Base-by-base conservation (phyloP, 192 early-diverging fungal genomes). In the Bifiguratus adelaidae region DNA sequence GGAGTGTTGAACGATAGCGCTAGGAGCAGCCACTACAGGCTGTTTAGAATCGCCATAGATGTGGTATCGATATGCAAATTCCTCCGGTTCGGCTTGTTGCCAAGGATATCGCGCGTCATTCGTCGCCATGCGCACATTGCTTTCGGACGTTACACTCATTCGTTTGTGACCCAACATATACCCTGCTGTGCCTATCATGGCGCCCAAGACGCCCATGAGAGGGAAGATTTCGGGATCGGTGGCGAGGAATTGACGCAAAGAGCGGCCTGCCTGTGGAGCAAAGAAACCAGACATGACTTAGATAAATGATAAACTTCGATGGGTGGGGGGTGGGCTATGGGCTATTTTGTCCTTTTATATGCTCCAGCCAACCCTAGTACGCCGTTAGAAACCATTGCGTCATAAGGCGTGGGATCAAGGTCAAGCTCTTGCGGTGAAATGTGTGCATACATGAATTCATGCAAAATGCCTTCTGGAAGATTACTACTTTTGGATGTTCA, bases 211-310 rank as follows among this genome's bases (percentile, higher is more conserved):
- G 18, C 48, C 55, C 2, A 58, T 11, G 28, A 58, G 33, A 9
- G 55, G 55, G 51, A 44, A 58, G 18, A 58, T 27, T 46, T 58
- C 55, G 32, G 47, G 47, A 34, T 58, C 55, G 7, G 51, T 36
- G 0, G 55, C 33, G 9, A 58, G 5, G 24, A 58, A 58, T 11
- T 43, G 38, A 34, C 25, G 44, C 7, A 58, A 2, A n/a, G 27
- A 28, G 12, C 48, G 47, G n/a, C n/a, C n/a, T 15, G 21, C 23
- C 22, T 30, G 44, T 7, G 48, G 24, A 30, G 44, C 44, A 26
- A 45, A 30, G 32, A 45, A 45, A 30, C 44, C 44, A 24, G 44
- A 45, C 44, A 45, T 45, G n/a, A n/a, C n/a, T n/a, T n/a, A n/a
- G n/a, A n/a, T n/a, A n/a, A n/a, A n/a, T n/a, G n/a, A n/a, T n/a